These are phyloP conservation scores for Microdochium bolleyi DNA, from an alignment of 2,329 filamentous ascomycete species.

Conservation along the genomic window DNA sequence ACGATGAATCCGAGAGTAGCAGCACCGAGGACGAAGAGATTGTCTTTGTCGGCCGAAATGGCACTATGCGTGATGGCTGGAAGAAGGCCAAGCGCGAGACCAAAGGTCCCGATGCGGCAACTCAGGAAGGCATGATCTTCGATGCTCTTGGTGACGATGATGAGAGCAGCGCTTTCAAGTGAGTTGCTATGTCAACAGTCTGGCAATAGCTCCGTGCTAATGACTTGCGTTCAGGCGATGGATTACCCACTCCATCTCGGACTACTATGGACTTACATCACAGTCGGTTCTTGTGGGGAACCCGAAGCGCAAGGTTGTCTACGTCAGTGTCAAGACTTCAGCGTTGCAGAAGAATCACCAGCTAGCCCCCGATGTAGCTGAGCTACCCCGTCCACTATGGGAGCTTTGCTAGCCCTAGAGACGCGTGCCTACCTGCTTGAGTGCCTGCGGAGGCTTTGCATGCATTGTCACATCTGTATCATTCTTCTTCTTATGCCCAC, in stretches of 20 bases:
- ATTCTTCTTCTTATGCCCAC: no score
- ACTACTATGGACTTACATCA: constrained; percentile 84
- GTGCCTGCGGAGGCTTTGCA: no score
- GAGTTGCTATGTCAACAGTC: constrained; percentile 24
- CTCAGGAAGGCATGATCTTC: constrained; percentile 63
- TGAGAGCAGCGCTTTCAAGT: constrained; percentile 75
- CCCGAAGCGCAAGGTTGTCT: constrained; percentile 70
- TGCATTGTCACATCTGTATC: no score
- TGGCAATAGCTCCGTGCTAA: constrained; percentile 5
- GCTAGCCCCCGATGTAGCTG: constrained; percentile 14
- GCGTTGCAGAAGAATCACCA: constrained; percentile 12
- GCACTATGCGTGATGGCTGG: constrained; percentile 46
- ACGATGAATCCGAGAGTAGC: constrained; percentile 27
- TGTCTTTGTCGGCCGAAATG: constrained; percentile 73
- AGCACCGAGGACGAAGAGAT: constrained; percentile 74
- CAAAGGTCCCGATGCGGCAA: constrained; percentile 37
- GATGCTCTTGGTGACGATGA: constrained; percentile 66
- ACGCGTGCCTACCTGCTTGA: background rate
- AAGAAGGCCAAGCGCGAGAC: constrained; percentile 39
- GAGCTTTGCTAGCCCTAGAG: constrained; percentile 38
- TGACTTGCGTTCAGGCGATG: constrained; percentile 56
- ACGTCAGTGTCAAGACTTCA: constrained; percentile 61
- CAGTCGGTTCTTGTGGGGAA: constrained; percentile 68
- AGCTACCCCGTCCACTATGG: constrained; percentile 56
- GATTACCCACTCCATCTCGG: constrained; percentile 85